Base-by-base conservation (phyloP, 2,329 filamentous ascomycete species). In the Aspergillus sp. region DNA sequence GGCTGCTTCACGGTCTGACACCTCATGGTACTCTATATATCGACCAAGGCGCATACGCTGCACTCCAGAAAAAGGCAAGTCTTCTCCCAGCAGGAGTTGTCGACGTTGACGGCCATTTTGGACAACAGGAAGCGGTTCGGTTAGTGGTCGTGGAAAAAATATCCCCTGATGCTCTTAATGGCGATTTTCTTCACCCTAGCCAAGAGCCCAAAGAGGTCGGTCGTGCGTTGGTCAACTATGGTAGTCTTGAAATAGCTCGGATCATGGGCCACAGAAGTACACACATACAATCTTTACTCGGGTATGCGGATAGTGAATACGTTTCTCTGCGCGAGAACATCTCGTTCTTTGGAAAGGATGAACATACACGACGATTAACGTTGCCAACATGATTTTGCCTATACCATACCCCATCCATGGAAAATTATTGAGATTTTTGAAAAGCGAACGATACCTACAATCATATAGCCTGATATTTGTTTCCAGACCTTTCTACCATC, bases 241-340 rank as follows among this genome's bases (percentile, higher is more conserved):
- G 90, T n/a, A 87, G 90, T 1, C 80, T 82, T 1, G 93, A 99
- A 75, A 92, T 99, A 60, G 78, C 81, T 57, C 81, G 89, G 51
- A 96, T 99, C 70, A 91, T 89, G 77, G 95, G 95, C 1, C 81
- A 89, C 63, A 86, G 89, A 71, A 96, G 92, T 70, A 84, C 82
- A 5, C 89, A 96, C 71, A 97, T 99, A 62, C 82, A 87, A 48
- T 82, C 83, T 9, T 79, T 95, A 45, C 78, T 99, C 33, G 95
- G 93, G 3, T 99, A 97, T 75, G 91, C 91, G 19, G 93, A 97
- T 72, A 96, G 89, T 69, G 92, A 98, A 76, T 97, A 98, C 76
- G 89, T 98, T 41, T 93, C 92, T 9, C 81, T 95, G 68, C 82
- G 92, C 61, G 91, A 96, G 73, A 93, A 96, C 66, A 88, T 97